Conservation (phyloP, 1,284 basidiomycete species). For the Rhodofomes roseus region DNA sequence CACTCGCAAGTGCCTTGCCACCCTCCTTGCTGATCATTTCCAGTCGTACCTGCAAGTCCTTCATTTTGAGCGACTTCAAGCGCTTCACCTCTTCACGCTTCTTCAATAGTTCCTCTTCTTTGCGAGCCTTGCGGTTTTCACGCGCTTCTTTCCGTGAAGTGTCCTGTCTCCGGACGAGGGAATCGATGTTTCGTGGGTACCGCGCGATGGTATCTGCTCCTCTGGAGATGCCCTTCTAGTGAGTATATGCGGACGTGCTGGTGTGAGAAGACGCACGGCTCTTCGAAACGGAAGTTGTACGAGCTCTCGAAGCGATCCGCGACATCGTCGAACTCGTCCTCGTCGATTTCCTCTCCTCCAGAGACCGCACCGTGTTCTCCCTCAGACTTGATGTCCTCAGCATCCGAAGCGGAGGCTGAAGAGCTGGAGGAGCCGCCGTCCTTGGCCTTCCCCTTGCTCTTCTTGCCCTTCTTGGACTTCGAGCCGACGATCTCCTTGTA, state of each 20-base stretch:
- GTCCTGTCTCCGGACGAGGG: slow-evolving; percentile 74
- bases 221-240: slow-evolving; percentile 35
- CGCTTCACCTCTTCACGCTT: slow-evolving; percentile 79
- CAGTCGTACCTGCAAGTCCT: slow-evolving; percentile 76
- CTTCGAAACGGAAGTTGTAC: slow-evolving; percentile 96
- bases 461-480: slow-evolving; percentile 24
- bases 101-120: slow-evolving; percentile 73
- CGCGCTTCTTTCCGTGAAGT: slow-evolving; percentile 81
- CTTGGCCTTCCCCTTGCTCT: slow-evolving; percentile 34
- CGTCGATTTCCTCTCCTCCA: slow-evolving; percentile 40
- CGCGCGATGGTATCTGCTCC: slow-evolving; percentile 71
- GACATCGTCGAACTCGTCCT: slow-evolving; percentile 67
- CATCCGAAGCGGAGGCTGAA: slow-evolving; percentile 13
- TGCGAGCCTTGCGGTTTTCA: slow-evolving; percentile 69
- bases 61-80: slow-evolving; percentile 80
- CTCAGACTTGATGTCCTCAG: slow-evolving; percentile 28
- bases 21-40: slow-evolving; percentile 69
- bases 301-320: slow-evolving; percentile 74
- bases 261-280: slow-evolving; percentile 58
- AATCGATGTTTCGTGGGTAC: slow-evolving; percentile 73
- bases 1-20: slow-evolving; percentile 41
- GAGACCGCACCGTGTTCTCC: slow-evolving; percentile 30
- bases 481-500: slow-evolving; percentile 72
- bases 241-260: background rate
- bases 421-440: slow-evolving; percentile 16